phyloP scores from a whole-genome alignment of 192 early-diverging fungal species.

The Chytriomyces confervae region DNA sequence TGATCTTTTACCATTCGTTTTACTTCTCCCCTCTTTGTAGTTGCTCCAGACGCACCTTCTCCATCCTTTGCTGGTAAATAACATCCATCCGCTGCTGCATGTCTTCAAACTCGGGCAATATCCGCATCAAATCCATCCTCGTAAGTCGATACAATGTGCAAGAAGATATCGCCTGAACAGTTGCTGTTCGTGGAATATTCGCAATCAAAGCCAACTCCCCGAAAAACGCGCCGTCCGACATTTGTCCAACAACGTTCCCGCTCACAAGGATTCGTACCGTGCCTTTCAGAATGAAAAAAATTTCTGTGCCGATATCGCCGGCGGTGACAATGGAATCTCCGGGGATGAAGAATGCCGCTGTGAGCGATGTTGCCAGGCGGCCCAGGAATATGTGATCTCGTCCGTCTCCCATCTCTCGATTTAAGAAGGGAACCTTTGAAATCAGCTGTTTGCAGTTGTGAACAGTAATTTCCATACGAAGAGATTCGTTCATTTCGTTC shows the following conservation, averaged over 20 bases:
- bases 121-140: constrained; percentile 16
- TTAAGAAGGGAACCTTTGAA: constrained; percentile 53
- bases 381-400: constrained; percentile 51
- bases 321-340: constrained; percentile 53
- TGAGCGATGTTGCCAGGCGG: constrained; percentile 44
- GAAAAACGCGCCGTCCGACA: constrained; percentile 43
- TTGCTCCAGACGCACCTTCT: constrained; percentile 42
- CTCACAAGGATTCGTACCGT: constrained; percentile 43
- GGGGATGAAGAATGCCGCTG: constrained; percentile 40
- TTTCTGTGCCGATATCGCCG: constrained; percentile 52
- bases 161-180: constrained; percentile 22
- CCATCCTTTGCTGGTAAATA: constrained; percentile 17
- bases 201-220: constrained; percentile 28
- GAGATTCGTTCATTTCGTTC: constrained; percentile 49
- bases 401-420: constrained; percentile 42
- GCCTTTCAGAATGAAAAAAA: constrained; percentile 55
- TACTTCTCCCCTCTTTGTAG: constrained; percentile 20
- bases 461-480: constrained; percentile 51
- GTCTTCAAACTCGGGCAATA: constrained; percentile 38
- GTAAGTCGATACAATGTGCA: constrained; percentile 22
- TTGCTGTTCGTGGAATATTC: constrained; percentile 40
- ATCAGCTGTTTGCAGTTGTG: constrained; percentile 54
- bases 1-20: background rate
- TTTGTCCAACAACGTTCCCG: constrained; percentile 26
- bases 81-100: constrained; percentile 24